phyloP scores from a whole-genome alignment of 352 stramenopile species.

The Globisporangium sylvaticum region DNA sequence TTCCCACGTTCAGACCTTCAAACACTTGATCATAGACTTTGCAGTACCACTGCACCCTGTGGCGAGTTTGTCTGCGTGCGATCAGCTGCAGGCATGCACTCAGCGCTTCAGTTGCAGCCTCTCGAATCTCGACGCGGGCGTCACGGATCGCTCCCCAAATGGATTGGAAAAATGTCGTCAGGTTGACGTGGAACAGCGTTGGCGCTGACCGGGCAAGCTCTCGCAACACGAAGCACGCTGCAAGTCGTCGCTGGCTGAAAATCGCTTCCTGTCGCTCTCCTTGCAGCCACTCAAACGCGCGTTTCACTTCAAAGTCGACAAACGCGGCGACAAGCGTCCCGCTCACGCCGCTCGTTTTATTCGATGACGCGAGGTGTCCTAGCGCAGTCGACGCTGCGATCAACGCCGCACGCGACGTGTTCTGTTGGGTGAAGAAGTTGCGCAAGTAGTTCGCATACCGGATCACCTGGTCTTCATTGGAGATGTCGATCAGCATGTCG shows the following conservation, averaged over 20 bases:
- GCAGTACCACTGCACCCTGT: constrained; percentile 90
- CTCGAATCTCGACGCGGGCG: constrained; percentile 66
- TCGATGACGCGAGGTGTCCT: constrained; percentile 76
- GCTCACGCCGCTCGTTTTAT: constrained; percentile 57
- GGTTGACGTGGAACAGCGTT: constrained; percentile 89
- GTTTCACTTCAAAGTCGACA: constrained; percentile 91
- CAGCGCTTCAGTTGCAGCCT: constrained; percentile 81
- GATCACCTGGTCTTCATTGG: constrained; percentile 86
- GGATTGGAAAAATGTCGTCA: constrained; percentile 91
- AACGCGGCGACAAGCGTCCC: constrained; percentile 86
- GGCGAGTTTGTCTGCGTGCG: constrained; percentile 68
- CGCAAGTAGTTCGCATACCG: constrained; percentile 89
- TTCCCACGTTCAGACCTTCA: constrained; percentile 49
- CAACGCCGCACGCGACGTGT: constrained; percentile 54
- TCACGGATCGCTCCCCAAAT: constrained; percentile 87
- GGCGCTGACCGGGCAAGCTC: constrained; percentile 85
- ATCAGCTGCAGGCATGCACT: constrained; percentile 87
- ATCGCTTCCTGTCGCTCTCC: constrained; percentile 59
- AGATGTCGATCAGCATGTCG: constrained; percentile 75
- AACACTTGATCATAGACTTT: constrained; percentile 91
- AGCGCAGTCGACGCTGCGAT: constrained; percentile 72
- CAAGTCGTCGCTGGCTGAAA: constrained; percentile 71
- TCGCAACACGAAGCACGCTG: constrained; percentile 82
- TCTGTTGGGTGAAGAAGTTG: constrained; percentile 77
- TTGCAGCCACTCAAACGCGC: constrained; percentile 88